phyloP scores from a whole-genome alignment of 805 yeast genomes.

The Kuraishia molischiana region DNA sequence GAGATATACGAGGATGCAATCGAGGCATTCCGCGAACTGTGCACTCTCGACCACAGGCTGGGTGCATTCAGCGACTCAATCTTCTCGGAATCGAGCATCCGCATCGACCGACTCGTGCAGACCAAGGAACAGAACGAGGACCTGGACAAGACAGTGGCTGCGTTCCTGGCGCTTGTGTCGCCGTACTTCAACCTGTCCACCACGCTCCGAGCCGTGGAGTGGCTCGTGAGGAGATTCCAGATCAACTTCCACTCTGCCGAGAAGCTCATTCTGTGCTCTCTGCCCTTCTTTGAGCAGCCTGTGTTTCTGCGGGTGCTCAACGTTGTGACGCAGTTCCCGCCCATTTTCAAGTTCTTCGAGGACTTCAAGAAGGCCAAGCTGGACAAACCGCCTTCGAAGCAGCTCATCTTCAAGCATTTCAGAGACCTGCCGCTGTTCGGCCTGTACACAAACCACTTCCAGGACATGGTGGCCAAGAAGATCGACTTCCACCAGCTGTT shows the following conservation, averaged over 20 bases:
- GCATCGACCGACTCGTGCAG: slow-evolving; percentile 76
- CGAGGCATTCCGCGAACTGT: slow-evolving; percentile 70
- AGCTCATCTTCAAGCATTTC: slow-evolving; percentile 64
- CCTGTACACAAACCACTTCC: slow-evolving; percentile 49
- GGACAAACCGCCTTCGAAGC: slow-evolving; percentile 54
- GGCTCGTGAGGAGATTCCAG: slow-evolving; percentile 89
- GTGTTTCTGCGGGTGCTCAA: slow-evolving; percentile 69
- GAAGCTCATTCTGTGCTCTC: slow-evolving; percentile 51
- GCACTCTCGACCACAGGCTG: slow-evolving; percentile 67
- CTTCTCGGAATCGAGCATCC: slow-evolving; percentile 74
- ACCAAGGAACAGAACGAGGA: slow-evolving; percentile 66
- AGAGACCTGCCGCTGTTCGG: slow-evolving; percentile 60
- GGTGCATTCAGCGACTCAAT: slow-evolving; percentile 57
- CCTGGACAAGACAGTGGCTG: slow-evolving; percentile 64
- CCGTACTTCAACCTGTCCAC: slow-evolving; percentile 72
- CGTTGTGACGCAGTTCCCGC: slow-evolving; percentile 67
- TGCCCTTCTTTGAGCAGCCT: slow-evolving; percentile 74
- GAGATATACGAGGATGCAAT: slow-evolving; percentile 59
- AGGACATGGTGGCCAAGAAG: slow-evolving; percentile 38
- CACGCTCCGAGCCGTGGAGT: slow-evolving; percentile 77
- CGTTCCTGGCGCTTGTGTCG: slow-evolving; percentile 63
- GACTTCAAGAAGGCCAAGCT: slow-evolving; percentile 48
- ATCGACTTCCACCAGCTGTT: slow-evolving; percentile 60
- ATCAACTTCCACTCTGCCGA: slow-evolving; percentile 78
- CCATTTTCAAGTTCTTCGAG: slow-evolving; percentile 60